A percentile compares a stretch with the other conserved stretches of the same genome.
These are phyloP conservation scores for Rhodotorula paludigena DNA, from an alignment of 768 basidiomycete genomes.

Conservation along the genomic window DNA sequence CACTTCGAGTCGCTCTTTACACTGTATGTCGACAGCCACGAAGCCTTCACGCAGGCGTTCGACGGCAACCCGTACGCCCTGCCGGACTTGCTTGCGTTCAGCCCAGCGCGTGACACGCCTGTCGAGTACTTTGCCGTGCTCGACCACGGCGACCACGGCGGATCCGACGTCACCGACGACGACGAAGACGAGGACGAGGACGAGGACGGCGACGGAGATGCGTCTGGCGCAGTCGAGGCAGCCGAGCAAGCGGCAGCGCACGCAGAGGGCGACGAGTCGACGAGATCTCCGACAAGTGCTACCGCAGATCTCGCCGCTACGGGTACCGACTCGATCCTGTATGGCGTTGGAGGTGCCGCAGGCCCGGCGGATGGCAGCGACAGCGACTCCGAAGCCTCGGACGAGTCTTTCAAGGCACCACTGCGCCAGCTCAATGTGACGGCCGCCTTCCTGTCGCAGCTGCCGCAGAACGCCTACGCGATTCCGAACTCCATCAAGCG, in stretches of 20 bases:
- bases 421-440: background rate
- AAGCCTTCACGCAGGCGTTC: background rate
- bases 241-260: no score
- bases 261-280: no score
- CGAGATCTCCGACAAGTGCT: no score
- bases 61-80: conserved; percentile 1
- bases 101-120: background rate
- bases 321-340: no score
- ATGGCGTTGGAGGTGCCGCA: no score
- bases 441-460: background rate
- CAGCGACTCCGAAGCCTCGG: no score
- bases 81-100: background rate
- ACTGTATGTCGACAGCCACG: conserved; percentile 1
- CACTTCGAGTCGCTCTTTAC: background rate
- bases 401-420: background rate
- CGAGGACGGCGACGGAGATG: no score
- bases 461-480: background rate
- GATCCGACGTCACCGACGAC: background rate
- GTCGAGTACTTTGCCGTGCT: background rate
- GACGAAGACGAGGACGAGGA: no score
- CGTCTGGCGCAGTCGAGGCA: no score
- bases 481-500: background rate
- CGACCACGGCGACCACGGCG: background rate
- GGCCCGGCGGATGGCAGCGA: no score
- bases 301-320: no score